Percentiles rank a stretch among this genome's conserved stretches.
Conservation (phyloP, 2,329 filamentous ascomycete species). For the Ascochyta koolunga region DNA sequence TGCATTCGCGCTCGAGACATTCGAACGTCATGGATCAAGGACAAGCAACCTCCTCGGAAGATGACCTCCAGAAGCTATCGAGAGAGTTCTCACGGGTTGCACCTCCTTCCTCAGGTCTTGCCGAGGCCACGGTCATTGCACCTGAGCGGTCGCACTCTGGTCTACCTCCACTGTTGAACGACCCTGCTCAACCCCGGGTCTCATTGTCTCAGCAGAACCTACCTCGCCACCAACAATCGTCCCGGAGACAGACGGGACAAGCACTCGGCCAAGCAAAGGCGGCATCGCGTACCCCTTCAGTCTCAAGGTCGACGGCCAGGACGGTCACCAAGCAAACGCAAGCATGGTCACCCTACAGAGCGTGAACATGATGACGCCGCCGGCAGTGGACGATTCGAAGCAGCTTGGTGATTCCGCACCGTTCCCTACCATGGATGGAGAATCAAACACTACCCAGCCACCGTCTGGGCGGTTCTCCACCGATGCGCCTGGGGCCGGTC, state of each 20-base stretch:
- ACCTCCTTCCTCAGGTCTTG: constrained; percentile 28
- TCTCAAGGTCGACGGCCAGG: constrained; percentile 57
- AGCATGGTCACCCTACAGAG: constrained; percentile 71
- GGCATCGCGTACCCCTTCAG: constrained; percentile 77
- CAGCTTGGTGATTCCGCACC: constrained; percentile 11
- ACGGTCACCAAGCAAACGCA: constrained; percentile 61
- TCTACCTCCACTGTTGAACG: constrained; percentile 23
- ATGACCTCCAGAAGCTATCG: constrained; percentile 23
- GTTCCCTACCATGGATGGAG: constrained; percentile 4
- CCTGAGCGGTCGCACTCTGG: constrained; percentile 36
- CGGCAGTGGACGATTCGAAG: constrained; percentile 24
- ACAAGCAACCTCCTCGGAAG: constrained; percentile 29
- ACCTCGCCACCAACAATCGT: constrained; percentile 47
- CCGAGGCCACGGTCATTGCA: constrained; percentile 37
- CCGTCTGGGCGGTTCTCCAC: constrained; percentile 58
- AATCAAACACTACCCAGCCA: constrained; percentile 16
- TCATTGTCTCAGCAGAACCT: constrained; percentile 34
- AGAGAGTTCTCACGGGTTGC: constrained; percentile 21
- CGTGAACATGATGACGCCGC: constrained; percentile 32
- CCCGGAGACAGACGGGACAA: constrained; percentile 57
- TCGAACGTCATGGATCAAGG: constrained; percentile 43
- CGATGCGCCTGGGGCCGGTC: constrained; percentile 44
- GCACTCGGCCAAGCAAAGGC: constrained; percentile 69
- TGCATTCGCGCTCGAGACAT: constrained; percentile 39
- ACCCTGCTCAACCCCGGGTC: constrained; percentile 18